Base-by-base conservation (phyloP, 2,329 filamentous ascomycete genomes). In the Phoma herbarum region DNA sequence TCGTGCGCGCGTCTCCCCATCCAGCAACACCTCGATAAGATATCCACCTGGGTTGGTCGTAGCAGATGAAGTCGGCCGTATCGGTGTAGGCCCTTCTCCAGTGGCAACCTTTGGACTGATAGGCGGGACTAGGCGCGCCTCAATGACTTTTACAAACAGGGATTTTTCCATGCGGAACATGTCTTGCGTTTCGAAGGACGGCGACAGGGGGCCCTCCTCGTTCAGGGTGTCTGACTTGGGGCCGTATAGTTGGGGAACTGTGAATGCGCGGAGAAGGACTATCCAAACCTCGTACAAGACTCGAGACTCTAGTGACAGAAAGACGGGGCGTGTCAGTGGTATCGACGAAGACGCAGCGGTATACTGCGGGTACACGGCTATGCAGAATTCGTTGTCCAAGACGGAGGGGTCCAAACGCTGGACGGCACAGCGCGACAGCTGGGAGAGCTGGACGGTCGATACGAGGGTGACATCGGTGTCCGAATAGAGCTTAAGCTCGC, bases 241-340 rank as follows among this genome's bases (percentile, higher is more conserved):
- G 2, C 88, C 91, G 73, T 97, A 98, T 12, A 98, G 83, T 68
- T 97, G 93, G 0, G 95, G 94, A 44, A 96, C 89, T 0, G 94
- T 92, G 75, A 97, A 97, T 0, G 94, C 93, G 62, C 94, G 87
- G 28, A 99, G 78, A 10, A 99, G 81, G 7, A 97, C 93, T 70
- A 96, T 94, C 95, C 95, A 99, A 12, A 97, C 95, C 75, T 99
- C 95, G 69, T 96, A 97, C n/a, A 96, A 83, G 7, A 96, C 88
- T 41, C 93, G 86, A 25, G 87, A 93, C 67, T 98, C 94, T 43
- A 97, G 79, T 3, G 92, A 90, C 31, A 99, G 82, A 73, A 96
- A 97, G 33, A 98, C 88, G 0, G 95, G 94, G n/a, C 91, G 88
- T 59, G 92, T 88, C 26, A 94, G 86, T 7, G 90, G 90, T 55